Base-by-base conservation (phyloP, 1,139 yeast genomes). In the Suhomyces taliae region DNA sequence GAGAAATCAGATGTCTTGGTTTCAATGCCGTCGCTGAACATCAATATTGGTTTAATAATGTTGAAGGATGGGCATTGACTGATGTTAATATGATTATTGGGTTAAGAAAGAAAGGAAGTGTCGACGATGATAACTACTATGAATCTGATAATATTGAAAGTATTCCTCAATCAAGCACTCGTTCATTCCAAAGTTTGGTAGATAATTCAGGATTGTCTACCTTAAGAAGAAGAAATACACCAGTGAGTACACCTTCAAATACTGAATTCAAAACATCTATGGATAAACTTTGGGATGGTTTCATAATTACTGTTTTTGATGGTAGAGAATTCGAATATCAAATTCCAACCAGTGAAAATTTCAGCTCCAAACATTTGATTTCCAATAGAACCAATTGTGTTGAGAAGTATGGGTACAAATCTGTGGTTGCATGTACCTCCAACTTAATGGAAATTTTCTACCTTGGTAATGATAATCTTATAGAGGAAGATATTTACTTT, bases 1-100 rank as follows among this genome's bases (percentile, higher is more conserved):
- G 96, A 59, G 97, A 90, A 69, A 87, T 89, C 38, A 79, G 96
- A 69, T 90, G 97, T 67, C 74, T 86, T 38, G 96, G 96, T 37
- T 87, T 89, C 59, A 88, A 83, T 51, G 82, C 87, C 0, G 90
- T 83, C 2, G 74, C 78, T 19, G 96, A 89, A 58, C 81, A 81
- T 46, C 87, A 82, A 53, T 81, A 82, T 62, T 85, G 89, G 83
- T 73, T 81, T 45, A 75, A 78, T 37, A 68, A 79, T 49, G 82
- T 87, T 9, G 88, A 83, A 56, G 82, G 83, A 19, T 89, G 96
- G 96, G 85, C 85, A 56, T 68, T 82, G 8, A 87, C 91, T 0
- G 95, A 86, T 55, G 78, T 87, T 57, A 88, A 89, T 61, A 79
- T 85, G 75, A 69, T 89, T 11, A 79, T 87, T 66, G 96, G 95